These are phyloP conservation scores for Penicillium sp. DNA, from an alignment of 2,329 filamentous ascomycete genomes.

Conservation along the genomic window DNA sequence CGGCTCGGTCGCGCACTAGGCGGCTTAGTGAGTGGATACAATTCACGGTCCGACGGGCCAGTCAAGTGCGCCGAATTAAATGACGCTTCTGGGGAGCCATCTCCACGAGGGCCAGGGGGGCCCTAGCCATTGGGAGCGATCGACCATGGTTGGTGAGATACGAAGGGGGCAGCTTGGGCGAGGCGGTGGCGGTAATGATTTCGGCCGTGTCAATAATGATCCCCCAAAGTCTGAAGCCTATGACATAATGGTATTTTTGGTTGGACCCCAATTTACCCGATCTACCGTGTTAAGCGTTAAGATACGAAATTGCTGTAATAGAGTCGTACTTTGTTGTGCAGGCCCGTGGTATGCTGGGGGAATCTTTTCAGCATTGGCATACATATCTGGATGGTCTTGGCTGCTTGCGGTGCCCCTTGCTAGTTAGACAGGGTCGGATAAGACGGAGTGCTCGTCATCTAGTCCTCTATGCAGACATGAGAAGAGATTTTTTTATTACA, in stretches of 20 bases:
- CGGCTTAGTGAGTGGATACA: constrained; percentile 12
- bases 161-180: constrained; percentile 24
- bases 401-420: constrained; percentile 23
- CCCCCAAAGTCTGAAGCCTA: neutral
- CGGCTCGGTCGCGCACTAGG: constrained; percentile 11
- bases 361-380: constrained; percentile 5
- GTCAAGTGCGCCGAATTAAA: constrained; percentile 22
- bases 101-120: constrained; percentile 15
- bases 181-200: constrained; percentile 10
- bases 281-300: neutral
- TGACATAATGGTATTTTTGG: constrained; percentile 16
- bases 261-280: neutral
- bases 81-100: constrained; percentile 22
- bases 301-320: neutral
- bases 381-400: constrained; percentile 16
- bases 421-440: constrained; percentile 5
- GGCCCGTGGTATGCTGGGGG: constrained; percentile 1
- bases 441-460: constrained; percentile 7
- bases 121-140: constrained; percentile 10
- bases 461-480: neutral
- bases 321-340: neutral
- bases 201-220: constrained; percentile 13
- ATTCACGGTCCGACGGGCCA: constrained; percentile 10
- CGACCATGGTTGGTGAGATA: constrained; percentile 18
- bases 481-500: neutral